A percentile compares a stretch with the other conserved stretches of the same genome.
These are phyloP conservation scores for Lophiotrema nucula DNA, from an alignment of 495 filamentous ascomycete genomes.

Conservation along the genomic window DNA sequence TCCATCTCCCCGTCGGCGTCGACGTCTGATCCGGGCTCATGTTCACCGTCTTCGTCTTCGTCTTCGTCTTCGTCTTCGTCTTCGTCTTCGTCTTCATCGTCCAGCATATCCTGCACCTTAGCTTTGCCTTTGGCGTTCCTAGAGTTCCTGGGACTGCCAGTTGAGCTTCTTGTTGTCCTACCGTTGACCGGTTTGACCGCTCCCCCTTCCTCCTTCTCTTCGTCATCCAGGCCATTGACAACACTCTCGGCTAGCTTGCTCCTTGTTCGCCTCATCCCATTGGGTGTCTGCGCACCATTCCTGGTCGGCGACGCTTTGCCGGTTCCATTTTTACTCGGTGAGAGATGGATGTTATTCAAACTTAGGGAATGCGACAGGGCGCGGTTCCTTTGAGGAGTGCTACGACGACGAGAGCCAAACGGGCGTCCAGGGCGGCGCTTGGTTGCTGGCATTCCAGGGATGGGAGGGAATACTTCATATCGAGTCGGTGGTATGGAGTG, in stretches of 20 bases:
- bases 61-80: conserved; percentile 31
- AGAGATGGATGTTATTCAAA: conserved; percentile 14
- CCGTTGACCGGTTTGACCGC: conserved; percentile 22
- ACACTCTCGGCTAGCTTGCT: conserved; percentile 41
- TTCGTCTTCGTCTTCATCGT: conserved; percentile 23
- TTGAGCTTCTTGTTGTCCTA: conserved; percentile 21
- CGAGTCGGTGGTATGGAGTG: conserved; percentile 67
- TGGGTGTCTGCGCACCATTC: conserved; percentile 20
- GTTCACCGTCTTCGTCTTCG: conserved; percentile 14
- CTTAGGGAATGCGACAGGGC: conserved; percentile 18
- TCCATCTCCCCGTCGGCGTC: conserved; percentile 28
- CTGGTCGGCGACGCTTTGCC: conserved; percentile 24
- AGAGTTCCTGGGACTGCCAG: conserved; percentile 10
- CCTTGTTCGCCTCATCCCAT: conserved; percentile 36
- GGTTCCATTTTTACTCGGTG: conserved; percentile 14
- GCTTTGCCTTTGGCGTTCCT: conserved; percentile 25
- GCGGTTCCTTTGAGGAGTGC: conserved; percentile 29
- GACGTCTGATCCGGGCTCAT: conserved; percentile 7
- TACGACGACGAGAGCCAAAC: conserved; percentile 33
- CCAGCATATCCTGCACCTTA: conserved; percentile 1
- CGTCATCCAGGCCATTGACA: conserved; percentile 29
- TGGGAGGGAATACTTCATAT: conserved; percentile 82
- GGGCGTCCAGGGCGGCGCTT: conserved; percentile 53
- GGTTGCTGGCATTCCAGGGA: conserved; percentile 54
- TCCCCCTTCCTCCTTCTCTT: conserved; percentile 26